phyloP scores from a whole-genome alignment of 345 rosid genomes.

The Noccaea caerulescens region DNA sequence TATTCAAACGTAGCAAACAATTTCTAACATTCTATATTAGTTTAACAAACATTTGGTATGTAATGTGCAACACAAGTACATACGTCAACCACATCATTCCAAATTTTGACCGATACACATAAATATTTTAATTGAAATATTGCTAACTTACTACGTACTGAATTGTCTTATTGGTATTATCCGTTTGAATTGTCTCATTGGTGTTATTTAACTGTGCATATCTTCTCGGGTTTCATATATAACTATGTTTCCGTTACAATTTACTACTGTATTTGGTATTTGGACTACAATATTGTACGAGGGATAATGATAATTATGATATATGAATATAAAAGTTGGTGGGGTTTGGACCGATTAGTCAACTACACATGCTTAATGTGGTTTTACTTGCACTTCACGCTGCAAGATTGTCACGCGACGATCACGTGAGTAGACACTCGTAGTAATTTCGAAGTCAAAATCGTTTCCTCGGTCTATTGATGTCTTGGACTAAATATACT shows the following conservation, averaged over 20 bases:
- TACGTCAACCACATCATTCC: slow-evolving; percentile 9
- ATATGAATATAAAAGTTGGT: slow-evolving; percentile 3
- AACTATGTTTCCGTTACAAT: background rate
- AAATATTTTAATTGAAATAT: background rate
- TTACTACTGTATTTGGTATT: background rate
- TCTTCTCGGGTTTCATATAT: background rate
- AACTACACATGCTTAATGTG: slow-evolving; percentile 25
- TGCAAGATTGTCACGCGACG: slow-evolving; percentile 28
- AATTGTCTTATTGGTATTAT: background rate
- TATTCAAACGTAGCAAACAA: slow-evolving; percentile 24
- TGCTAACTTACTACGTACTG: background rate
- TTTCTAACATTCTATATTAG: background rate
- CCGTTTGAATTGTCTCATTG: background rate
- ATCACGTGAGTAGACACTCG: slow-evolving; percentile 30
- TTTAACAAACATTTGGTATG: background rate
- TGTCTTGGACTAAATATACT: slow-evolving; percentile 22
- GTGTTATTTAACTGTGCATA: background rate
- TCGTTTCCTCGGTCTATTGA: background rate
- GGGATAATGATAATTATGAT: background rate
- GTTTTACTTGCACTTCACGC: slow-evolving; percentile 40
- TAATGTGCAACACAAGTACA: background rate
- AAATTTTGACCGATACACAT: background rate
- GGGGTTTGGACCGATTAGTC: slow-evolving; percentile 23
- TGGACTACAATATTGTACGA: background rate
- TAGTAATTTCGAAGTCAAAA: slow-evolving; percentile 16